Base-by-base conservation (phyloP, 2,329 filamentous ascomycete genomes). In the Monosporascus sp. region DNA sequence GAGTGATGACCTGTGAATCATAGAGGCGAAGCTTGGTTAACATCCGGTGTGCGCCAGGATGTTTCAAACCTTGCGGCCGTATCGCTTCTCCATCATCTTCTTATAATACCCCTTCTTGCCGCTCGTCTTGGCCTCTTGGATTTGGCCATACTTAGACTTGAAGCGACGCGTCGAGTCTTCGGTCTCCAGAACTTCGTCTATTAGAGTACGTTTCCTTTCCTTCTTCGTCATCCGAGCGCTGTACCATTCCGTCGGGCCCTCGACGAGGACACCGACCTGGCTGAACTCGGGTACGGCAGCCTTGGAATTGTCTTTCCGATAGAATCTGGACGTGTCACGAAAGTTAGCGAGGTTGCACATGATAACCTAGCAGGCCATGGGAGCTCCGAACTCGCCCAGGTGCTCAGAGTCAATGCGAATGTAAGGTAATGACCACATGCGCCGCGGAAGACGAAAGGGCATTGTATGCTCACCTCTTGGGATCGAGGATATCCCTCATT, bases 21-120 rank as follows among this genome's bases (percentile, higher is more conserved):
- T n/a, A 17, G 9, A 15, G 38, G 36, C 17, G 41, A 20, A 36
- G 24, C 46, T 44, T n/a, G 14, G 42, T 6, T 22, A 25, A 49
- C 48, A 39, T 27, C 22, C 24, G 14, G 68, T 83, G 80, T 48
- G 76, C 76, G 36, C 6, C 15, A 18, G 39, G 27, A 25, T 17
- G 9, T 15, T 47, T 65, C 61, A 63, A 50, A 57, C 56, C 49
- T 68, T 68, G 39, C 58, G 61, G 25, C 66, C 66, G 24, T 69
- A 68, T 56, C 66, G 57, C 54, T 63, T 65, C 51, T 66, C 60
- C 66, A 88, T 83, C 60, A 96, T 70, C 52, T 85, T 86, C 67
- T 93, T 93, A 77, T 97, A 97, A 64, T 89, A 88, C 1, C 82
- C 85, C 72, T 93, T 97, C 75, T 90, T 95, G 50, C 94, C 94